Percentiles rank a stretch among this genome's conserved stretches.
Conservation (phyloP, 495 filamentous ascomycete genomes). For the Trichoderma orchidacearum region DNA sequence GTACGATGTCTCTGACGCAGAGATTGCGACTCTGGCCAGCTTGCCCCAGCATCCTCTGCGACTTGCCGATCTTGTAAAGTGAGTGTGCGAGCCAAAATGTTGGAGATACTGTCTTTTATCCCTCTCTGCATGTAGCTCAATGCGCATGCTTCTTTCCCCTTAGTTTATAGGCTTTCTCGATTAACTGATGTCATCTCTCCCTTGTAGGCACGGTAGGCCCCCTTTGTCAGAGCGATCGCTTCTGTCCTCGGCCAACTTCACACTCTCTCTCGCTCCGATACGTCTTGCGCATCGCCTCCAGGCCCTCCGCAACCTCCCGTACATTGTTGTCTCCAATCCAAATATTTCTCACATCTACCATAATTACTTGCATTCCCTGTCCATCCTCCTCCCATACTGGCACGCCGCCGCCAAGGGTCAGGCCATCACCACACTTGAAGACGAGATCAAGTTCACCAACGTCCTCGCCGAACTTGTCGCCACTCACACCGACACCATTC, state of each 20-base stretch:
- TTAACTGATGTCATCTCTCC: background rate
- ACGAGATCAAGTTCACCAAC: conserved; percentile 80
- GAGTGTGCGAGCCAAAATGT: conserved; percentile 11
- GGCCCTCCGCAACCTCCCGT: conserved; percentile 82
- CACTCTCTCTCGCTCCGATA: conserved; percentile 79
- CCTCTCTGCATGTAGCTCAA: no score
- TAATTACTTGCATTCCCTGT: conserved; percentile 87
- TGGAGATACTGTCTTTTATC: no score
- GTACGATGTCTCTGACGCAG: conserved; percentile 37
- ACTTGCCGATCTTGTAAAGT: conserved; percentile 82
- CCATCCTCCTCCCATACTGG: conserved; percentile 67
- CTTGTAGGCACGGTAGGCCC: conserved; percentile 67
- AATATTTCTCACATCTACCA: conserved; percentile 85
- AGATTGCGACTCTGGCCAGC: conserved; percentile 64
- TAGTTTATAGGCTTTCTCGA: no score
- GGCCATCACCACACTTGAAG: conserved; percentile 70
- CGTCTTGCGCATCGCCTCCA: conserved; percentile 92
- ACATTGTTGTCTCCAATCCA: conserved; percentile 92
- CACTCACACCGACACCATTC: conserved; percentile 88
- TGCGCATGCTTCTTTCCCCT: background rate
- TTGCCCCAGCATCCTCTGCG: conserved; percentile 70
- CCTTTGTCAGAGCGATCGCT: conserved; percentile 70
- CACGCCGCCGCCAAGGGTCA: background rate
- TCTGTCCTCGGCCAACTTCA: conserved; percentile 84
- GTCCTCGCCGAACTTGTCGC: conserved; percentile 87